Conservation (phyloP, 768 basidiomycete species). For the Pholiota conissans region DNA sequence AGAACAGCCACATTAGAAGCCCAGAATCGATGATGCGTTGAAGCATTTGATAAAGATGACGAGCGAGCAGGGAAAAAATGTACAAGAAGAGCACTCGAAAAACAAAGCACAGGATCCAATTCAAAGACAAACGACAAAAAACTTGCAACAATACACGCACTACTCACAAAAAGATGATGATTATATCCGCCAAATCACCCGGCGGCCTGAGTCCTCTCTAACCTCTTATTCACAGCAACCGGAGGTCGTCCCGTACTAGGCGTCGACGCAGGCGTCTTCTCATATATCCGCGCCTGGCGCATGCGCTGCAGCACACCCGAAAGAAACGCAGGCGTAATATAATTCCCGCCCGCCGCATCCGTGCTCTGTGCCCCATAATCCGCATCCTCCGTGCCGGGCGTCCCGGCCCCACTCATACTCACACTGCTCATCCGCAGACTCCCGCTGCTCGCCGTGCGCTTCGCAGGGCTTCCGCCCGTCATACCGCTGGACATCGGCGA, state of each 20-base stretch:
- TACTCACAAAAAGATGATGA: background rate
- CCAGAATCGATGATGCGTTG: no score
- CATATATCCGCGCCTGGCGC: constrained; percentile 63
- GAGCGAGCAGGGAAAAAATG: no score
- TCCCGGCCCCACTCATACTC: constrained; percentile 20
- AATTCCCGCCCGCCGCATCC: constrained; percentile 23
- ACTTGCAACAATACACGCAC: no score
- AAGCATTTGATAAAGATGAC: background rate
- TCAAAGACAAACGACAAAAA: no score
- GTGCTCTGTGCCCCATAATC: constrained; percentile 6
- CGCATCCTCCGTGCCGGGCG: constrained; percentile 24
- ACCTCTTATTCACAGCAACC: constrained; percentile 67
- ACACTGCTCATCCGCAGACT: constrained; percentile 11
- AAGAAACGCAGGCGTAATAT: constrained; percentile 61
- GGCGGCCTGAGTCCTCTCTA: constrained; percentile 70
- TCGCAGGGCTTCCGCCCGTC: constrained; percentile 20
- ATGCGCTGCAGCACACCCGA: constrained; percentile 60
- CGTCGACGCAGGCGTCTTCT: constrained; percentile 45
- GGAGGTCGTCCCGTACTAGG: constrained; percentile 40
- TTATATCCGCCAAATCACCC: constrained; percentile 34
- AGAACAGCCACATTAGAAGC: no score
- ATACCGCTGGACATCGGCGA: constrained; percentile 25
- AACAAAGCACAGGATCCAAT: no score
- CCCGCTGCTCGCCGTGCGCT: constrained; percentile 26
- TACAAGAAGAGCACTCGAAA: no score